Evolutionary conservation across 306 rosid species (phyloP), one percentile per base, ranked within the genome.

Genomic region (Pyrus pyrifolia): DNA sequence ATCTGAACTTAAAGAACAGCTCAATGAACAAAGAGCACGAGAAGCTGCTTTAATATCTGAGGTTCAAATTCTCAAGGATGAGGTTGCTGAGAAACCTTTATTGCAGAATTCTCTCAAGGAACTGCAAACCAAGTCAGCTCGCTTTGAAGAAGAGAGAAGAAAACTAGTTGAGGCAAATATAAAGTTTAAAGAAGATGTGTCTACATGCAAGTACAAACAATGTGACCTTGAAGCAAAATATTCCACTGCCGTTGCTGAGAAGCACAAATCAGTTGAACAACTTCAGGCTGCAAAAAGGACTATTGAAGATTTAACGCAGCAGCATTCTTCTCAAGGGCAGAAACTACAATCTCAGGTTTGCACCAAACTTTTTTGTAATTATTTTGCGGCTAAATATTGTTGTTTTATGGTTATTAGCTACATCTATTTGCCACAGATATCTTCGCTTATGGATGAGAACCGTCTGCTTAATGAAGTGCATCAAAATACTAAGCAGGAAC

Each of bases 381-480:
- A 61, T 19, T 63, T 61, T 65, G 40, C 63, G 11, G 29, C 67
- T 70, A 58, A 27, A 61, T 70, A 44, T 4, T 70, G 62, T 69
- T 52, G 18, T 31, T 74, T 25, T 73, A 11, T 29, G 51, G 49
- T 70, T 6, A 55, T 53, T 23, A 21, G 12, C 1, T 71, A 33
- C 17, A 4, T 71, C 29, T n/a, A 22, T 59, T 73, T 78, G 72
- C 75, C 62, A 77, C 91, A 95, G 99, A 88, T 92, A 72, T 86
- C 92, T 82, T 87, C 97, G 45, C 71, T 81, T 77, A 77, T 77
- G 69, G 97, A 89, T 62, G 99, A 96, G 89, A 96, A 89, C 83
- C 81, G 86, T 85, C 71, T 90, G 78, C 89, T 95, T 55, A 87
- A 82, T 66, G 97, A 90, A 79, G 83, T 93, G 42, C 76, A 85